Conservation (phyloP, 768 basidiomycete genomes). For the Phylloporus sp. region DNA sequence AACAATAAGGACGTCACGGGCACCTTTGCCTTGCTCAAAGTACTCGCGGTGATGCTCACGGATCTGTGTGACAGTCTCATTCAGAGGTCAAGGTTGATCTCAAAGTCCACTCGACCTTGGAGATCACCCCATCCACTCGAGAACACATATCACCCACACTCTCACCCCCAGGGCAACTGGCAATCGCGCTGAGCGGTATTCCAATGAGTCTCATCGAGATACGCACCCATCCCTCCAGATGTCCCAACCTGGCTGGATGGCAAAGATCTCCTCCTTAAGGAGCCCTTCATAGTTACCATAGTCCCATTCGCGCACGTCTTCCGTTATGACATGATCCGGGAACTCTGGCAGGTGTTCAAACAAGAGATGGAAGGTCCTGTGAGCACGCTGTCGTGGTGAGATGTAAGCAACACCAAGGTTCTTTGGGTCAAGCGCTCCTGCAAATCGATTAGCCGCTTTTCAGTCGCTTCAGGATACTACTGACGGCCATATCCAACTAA, state of each 20-base stretch:
- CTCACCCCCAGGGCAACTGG: constrained; percentile 86
- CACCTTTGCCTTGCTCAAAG: constrained; percentile 59
- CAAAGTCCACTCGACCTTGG: constrained; percentile 45
- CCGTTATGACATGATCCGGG: constrained; percentile 57
- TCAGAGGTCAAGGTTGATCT: neutral
- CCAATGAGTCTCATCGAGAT: neutral
- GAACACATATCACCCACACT: constrained; percentile 71
- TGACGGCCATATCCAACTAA: constrained; percentile 78
- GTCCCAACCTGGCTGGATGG: constrained; percentile 57
- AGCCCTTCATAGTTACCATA: constrained; percentile 92
- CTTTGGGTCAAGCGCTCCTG: constrained; percentile 74
- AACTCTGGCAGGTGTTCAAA: constrained; percentile 48
- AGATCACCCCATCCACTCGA: constrained; percentile 75
- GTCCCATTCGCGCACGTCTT: constrained; percentile 81
- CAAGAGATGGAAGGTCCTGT: constrained; percentile 79
- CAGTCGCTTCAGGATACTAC: constrained; percentile 27
- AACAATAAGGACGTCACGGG: constrained; percentile 82
- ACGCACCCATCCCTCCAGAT: constrained; percentile 84
- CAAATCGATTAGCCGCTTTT: neutral
- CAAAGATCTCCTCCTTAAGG: constrained; percentile 70
- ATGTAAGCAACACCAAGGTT: constrained; percentile 74
- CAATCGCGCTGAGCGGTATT: constrained; percentile 4
- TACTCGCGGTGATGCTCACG: constrained; percentile 70
- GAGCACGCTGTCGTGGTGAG: constrained; percentile 86
- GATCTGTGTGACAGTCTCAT: constrained; percentile 41